These are phyloP conservation scores for Syzygium jambos DNA, from an alignment of 345 rosid genomes.

Conservation along the genomic window DNA sequence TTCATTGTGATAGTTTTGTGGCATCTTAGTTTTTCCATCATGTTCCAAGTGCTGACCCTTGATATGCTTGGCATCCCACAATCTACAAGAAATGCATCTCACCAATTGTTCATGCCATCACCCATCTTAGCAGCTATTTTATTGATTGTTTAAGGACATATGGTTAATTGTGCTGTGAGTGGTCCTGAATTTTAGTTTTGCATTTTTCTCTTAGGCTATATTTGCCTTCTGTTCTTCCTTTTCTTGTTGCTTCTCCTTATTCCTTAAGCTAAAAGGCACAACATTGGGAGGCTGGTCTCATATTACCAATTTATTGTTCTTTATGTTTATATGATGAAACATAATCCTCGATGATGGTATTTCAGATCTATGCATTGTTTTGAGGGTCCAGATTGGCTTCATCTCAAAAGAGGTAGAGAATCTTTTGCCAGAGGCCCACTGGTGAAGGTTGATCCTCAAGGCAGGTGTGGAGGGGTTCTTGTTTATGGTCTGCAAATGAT, in stretches of 20 bases:
- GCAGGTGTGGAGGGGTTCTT: slow-evolving; percentile 92
- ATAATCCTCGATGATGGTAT: background rate
- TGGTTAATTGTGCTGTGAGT: background rate
- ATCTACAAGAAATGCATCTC: background rate
- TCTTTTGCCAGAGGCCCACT: slow-evolving; percentile 79
- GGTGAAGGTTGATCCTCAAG: slow-evolving; percentile 95
- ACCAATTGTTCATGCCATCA: background rate
- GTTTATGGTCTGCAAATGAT: slow-evolving; percentile 94
- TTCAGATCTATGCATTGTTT: slow-evolving; percentile 98
- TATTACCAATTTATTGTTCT: background rate
- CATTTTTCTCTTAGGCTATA: background rate
- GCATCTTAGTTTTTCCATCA: background rate
- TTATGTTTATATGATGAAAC: background rate
- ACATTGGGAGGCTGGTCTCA: background rate
- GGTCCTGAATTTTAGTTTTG: background rate
- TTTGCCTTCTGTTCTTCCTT: background rate
- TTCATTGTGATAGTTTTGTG: background rate
- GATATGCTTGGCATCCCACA: background rate
- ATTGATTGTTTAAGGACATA: background rate
- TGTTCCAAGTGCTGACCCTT: background rate
- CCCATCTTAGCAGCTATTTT: background rate
- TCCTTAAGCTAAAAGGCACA: background rate
- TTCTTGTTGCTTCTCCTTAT: background rate
- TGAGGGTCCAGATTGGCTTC: slow-evolving; percentile 94
- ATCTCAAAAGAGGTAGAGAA: slow-evolving; percentile 93